Evolutionary conservation across 805 yeast genomes (phyloP), one percentile per base, ranked within the genome.

Genomic region (Myxozyma neotropica): DNA sequence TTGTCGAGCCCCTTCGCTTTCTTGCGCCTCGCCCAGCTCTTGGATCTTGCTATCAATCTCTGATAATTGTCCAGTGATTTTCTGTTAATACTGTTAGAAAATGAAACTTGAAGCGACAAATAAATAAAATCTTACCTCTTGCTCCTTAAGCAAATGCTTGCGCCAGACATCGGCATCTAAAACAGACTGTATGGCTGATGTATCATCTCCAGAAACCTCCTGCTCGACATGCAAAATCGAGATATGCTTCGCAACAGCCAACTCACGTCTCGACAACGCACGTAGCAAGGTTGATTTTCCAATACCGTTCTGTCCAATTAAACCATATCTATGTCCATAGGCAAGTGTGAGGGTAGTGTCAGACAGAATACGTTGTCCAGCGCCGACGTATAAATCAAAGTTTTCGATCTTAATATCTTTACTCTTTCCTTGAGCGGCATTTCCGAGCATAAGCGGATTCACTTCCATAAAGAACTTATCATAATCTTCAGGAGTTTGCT

Each of bases 151-250:
- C 56, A 94, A 77, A 67, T 87, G 90, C 75, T 95, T 94, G 74
- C 99, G 83, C 99, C 99, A 94, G 43, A 94, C 99, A 77, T 94
- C 99, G 1, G 99, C 99, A 76, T 94, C 99, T 66, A 94, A 79
- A n/a, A 94, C 99, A 64, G 96, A 87, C 74, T 93, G 97, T 55
- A 94, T 73, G 1, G 97, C 99, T 8, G 85, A 74, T 1, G 89
- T 87, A 53, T 92, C 97, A 70, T 93, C 97, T 70, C 99, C 99
- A 67, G 84, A 81, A 51, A 94, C 83, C 78, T 94, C 99, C 81
- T 94, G 99, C 74, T 94, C 99, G 58, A 94, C 99, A 70, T 94
- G 97, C 68, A 94, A 80, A 74, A 94, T 89, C 1, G 98, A 89
- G 64, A 94, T 93, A 73, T 94, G 98, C 69, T 89, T 91, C 13